A percentile compares a stretch with the other conserved stretches of the same genome.
These are phyloP conservation scores for Sordariomycetes sp. DNA, from an alignment of 2,329 filamentous ascomycete species.

Conservation along the genomic window DNA sequence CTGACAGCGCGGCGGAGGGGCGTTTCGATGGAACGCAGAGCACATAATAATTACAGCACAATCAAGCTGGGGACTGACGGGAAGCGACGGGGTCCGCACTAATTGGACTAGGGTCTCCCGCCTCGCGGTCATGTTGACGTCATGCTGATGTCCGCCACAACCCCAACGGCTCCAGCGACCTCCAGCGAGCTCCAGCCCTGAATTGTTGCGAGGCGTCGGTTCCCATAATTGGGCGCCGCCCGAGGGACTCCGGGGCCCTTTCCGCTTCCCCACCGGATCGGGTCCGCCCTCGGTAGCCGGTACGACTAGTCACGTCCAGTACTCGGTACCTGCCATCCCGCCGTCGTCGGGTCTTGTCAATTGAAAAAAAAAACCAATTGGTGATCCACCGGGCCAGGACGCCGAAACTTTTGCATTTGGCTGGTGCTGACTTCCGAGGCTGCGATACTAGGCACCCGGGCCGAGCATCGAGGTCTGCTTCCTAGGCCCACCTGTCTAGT, in stretches of 20 bases:
- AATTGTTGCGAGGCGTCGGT: background rate
- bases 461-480: too few relatives aligned
- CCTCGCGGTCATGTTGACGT: background rate
- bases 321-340: background rate
- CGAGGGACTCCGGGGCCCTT: background rate
- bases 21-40: too few relatives aligned
- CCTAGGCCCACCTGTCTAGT: too few relatives aligned
- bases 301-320: too few relatives aligned
- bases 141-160: background rate
- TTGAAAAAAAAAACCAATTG: background rate
- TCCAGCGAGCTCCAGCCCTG: background rate
- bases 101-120: background rate
- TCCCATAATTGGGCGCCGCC: background rate
- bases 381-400: background rate
- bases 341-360: background rate
- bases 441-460: too few relatives aligned
- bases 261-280: background rate
- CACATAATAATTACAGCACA: too few relatives aligned
- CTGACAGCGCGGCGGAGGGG: too few relatives aligned
- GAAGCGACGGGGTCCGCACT: background rate
- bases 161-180: background rate
- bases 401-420: background rate
- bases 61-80: background rate
- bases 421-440: too few relatives aligned
- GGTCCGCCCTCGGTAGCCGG: background rate